Conservation (phyloP, 768 basidiomycete species). For the Tricholoma matsutake region DNA sequence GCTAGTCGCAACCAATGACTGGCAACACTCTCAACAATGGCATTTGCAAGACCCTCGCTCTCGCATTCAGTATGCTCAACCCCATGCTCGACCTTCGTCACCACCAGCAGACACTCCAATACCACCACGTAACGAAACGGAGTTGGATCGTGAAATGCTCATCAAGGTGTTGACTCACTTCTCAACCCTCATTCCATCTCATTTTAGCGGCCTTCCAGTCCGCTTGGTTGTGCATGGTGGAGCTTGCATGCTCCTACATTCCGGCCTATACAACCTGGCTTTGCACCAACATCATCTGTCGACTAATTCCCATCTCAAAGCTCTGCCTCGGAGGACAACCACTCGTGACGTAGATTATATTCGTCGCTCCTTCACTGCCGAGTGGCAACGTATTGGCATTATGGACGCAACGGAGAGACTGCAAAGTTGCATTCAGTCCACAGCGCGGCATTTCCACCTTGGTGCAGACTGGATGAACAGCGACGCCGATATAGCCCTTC, state of each 20-base stretch:
- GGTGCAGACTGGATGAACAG: constrained; percentile 79
- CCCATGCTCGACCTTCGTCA: neutral
- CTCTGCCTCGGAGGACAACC: constrained; percentile 40
- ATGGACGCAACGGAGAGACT: constrained; percentile 54
- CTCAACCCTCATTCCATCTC: constrained; percentile 42
- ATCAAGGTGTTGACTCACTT: constrained; percentile 45
- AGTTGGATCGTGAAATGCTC: constrained; percentile 43
- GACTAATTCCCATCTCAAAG: constrained; percentile 18
- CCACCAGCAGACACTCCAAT: constrained; percentile 5
- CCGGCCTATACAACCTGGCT: constrained; percentile 32
- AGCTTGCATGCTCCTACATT: constrained; percentile 70
- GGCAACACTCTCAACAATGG: neutral
- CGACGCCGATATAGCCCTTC: constrained; percentile 68
- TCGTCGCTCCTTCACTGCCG: constrained; percentile 54
- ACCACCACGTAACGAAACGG: constrained; percentile 34
- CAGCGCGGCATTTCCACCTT: constrained; percentile 45
- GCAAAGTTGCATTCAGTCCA: constrained; percentile 51
- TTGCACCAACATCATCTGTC: constrained; percentile 22
- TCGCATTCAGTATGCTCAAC: constrained; percentile 3
- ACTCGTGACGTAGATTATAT: constrained; percentile 73
- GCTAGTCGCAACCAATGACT: neutral
- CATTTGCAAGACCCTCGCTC: neutral
- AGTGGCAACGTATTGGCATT: constrained; percentile 47
- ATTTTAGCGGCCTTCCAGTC: constrained; percentile 47
- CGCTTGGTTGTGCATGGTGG: constrained; percentile 70